Evolutionary conservation across 129 eudicot genomes (phyloP).

Genomic region (Arctium lappa): DNA sequence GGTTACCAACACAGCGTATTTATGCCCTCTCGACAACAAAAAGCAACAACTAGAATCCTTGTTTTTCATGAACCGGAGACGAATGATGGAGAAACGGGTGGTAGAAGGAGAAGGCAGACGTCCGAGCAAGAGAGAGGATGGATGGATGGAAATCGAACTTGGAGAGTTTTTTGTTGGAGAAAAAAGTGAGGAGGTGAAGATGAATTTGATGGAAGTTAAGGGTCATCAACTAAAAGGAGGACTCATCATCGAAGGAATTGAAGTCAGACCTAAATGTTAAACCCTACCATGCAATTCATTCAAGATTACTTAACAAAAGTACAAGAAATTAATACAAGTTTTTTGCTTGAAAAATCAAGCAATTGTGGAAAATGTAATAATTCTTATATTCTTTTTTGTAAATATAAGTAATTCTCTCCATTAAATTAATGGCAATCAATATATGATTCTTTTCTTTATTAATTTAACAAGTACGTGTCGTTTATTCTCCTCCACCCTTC

Average conservation of each 20-base stretch:
- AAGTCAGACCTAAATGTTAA: constrained; percentile 51
- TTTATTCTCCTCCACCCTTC: no score
- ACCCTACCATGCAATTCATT: background rate
- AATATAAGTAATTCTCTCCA: constrained; percentile 5
- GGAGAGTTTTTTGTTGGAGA: constrained; percentile 46
- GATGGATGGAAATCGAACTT: constrained; percentile 53
- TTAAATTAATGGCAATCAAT: background rate
- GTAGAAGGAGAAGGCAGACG: constrained; percentile 24
- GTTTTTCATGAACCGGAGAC: constrained; percentile 40
- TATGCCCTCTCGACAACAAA: constrained; percentile 24
- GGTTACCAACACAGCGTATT: constrained; percentile 34
- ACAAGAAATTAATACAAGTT: background rate
- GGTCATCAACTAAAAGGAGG: constrained; percentile 72
- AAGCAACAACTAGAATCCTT: constrained; percentile 32
- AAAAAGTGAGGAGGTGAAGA: constrained; percentile 28
- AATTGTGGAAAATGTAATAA: background rate
- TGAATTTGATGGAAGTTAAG: constrained; percentile 61
- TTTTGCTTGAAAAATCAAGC: background rate
- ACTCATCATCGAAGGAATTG: constrained; percentile 59
- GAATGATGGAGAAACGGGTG: constrained; percentile 46
- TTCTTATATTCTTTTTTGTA: background rate
- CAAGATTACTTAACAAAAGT: background rate
- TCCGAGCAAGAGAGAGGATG: constrained; percentile 49
- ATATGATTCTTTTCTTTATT: background rate
- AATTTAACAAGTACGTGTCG: background rate